These are phyloP conservation scores for Nemophila menziesii DNA, from an alignment of 257 asterid genomes.

Conservation along the genomic window DNA sequence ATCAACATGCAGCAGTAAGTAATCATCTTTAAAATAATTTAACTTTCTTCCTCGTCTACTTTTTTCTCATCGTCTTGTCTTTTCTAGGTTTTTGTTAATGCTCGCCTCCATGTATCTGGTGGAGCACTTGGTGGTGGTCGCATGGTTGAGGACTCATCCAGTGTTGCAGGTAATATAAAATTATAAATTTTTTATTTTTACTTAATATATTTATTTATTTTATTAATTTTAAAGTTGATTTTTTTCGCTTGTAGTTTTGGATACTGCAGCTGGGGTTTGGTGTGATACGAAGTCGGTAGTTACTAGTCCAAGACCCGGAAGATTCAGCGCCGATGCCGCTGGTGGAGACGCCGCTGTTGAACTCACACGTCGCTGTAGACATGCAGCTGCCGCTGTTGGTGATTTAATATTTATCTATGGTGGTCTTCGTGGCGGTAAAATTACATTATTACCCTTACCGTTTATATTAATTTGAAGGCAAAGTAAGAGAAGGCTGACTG, in stretches of 20 bases:
- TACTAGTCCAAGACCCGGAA: slow-evolving; percentile 92
- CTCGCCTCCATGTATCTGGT: slow-evolving; percentile 97
- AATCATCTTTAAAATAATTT: background rate
- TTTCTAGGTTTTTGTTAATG: slow-evolving; percentile 88
- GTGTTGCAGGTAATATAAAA: slow-evolving; percentile 66
- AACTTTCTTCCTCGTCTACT: background rate
- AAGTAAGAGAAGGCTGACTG: background rate
- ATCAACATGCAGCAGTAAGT: slow-evolving; percentile 98
- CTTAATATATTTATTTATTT: no score
- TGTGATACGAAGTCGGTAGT: slow-evolving; percentile 94
- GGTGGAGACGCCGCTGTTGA: slow-evolving; percentile 99
- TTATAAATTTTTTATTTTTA: no score
- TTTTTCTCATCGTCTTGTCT: background rate
- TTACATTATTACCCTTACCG: background rate
- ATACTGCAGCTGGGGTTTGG: slow-evolving; percentile 99
- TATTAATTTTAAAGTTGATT: background rate
- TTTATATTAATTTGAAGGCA: background rate
- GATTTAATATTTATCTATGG: slow-evolving; percentile 93
- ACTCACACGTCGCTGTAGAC: slow-evolving; percentile 93
- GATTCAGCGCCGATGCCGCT: slow-evolving; percentile 95
- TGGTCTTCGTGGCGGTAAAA: slow-evolving; percentile 98
- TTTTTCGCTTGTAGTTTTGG: slow-evolving; percentile 50
- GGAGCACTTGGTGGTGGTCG: slow-evolving; percentile 99
- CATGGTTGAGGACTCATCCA: slow-evolving; percentile 99
- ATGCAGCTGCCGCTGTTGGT: slow-evolving; percentile 97